Evolutionary conservation across 352 stramenopile genomes (phyloP), one percentile per base, ranked within the genome.

Genomic region (Phytophthora sp.): DNA sequence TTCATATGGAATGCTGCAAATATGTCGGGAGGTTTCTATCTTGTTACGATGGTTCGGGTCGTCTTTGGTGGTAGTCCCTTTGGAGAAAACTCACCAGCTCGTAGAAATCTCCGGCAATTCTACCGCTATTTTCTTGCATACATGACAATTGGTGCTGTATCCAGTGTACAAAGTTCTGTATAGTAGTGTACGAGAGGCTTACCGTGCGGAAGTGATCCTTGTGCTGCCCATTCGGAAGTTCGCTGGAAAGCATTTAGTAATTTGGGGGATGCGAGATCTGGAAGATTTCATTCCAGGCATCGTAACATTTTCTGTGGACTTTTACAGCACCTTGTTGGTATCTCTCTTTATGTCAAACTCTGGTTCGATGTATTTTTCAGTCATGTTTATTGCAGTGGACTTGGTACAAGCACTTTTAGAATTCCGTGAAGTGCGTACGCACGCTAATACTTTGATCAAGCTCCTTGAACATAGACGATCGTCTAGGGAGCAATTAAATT

Each of bases 341-440:
- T 23, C 37, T 15, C 18, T 44, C n/a, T 28, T 23, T 18, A 28
- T 44, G 37, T 44, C 18, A 8, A 44, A 44, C 37, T 44, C 37
- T 0, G 7, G 8, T 10, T 28, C 37, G 8, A 26, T 44, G 6
- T 26, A 10, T 1, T 26, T 18, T 4, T 44, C 37, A 23, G 37
- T n/a, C 12, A 17, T 15, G 7, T 26, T 44, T 26, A 28, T 44
- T 18, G 37, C 37, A 13, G 17, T 44, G 5, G 49, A 12, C 11
- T n/a, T 57, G 34, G 27, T 27, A 2, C 51, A 59, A 5, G 26
- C 38, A 8, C 20, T 59, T 4, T 5, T 59, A 8, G 38, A 59
- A 6, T 59, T 59, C 18, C 37, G 38, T 12, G 51, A 59, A 23
- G 51, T 44, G 15, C 28, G 24, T 15, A 20, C 51, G 4, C 43